A percentile compares a stretch with the other conserved stretches of the same genome.
phyloP scores from a whole-genome alignment of 2,329 filamentous ascomycete species.

The Fusarium solani-melongenae region DNA sequence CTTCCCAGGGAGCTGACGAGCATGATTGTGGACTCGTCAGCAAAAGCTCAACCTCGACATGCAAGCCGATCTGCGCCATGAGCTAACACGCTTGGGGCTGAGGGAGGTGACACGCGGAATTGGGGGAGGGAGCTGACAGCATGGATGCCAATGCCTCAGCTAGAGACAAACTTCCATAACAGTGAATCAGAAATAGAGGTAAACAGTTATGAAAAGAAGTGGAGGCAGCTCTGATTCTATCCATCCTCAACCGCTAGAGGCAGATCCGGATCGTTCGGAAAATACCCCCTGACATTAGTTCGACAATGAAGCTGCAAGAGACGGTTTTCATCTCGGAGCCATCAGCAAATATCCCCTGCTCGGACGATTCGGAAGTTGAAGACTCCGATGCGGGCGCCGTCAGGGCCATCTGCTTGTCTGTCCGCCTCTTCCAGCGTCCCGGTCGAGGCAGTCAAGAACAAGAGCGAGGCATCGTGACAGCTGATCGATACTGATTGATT shows the following conservation, averaged over 20 bases:
- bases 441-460: neutral
- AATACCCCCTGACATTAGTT: slow-evolving; percentile 25
- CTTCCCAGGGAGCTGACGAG: neutral
- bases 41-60: neutral
- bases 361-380: slow-evolving; percentile 28
- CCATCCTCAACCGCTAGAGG: slow-evolving; percentile 6
- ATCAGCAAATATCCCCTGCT: neutral
- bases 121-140: neutral
- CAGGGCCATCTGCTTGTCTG: neutral
- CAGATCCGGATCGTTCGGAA: slow-evolving; percentile 33
- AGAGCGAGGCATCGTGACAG: slow-evolving; percentile 10
- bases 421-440: neutral
- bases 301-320: slow-evolving; percentile 4
- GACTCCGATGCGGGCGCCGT: slow-evolving; percentile 12
- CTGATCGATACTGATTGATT: slow-evolving; percentile 16
- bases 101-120: neutral
- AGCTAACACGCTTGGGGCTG: slow-evolving; percentile 7
- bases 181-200: neutral
- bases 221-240: neutral
- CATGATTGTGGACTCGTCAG: neutral
- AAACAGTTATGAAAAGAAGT: neutral
- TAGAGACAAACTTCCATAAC: neutral
- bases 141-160: neutral
- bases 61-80: slow-evolving; percentile 1
- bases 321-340: neutral